Evolutionary conservation across 2,329 filamentous ascomycete genomes (phyloP).

Genomic region (Basipetospora chlamydospora): DNA sequence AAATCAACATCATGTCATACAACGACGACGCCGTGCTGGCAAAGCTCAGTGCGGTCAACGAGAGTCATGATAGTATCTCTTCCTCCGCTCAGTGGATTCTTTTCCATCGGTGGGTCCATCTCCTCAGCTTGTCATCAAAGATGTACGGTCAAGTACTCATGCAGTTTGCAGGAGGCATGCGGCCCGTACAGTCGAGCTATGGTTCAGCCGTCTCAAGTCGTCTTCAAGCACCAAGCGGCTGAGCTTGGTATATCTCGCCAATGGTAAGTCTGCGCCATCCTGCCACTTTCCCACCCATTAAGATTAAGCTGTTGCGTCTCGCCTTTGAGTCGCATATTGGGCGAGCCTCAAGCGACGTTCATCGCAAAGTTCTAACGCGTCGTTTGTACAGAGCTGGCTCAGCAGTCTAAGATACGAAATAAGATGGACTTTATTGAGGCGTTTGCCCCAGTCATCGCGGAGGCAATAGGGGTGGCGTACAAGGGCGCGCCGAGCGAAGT

Average conservation of each 20-base stretch:
- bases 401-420: conserved; percentile 84
- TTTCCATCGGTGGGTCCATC: conserved; percentile 67
- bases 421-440: conserved; percentile 88
- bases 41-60: conserved; percentile 88
- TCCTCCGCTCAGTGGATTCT: conserved; percentile 98
- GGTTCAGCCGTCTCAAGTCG: conserved; percentile 81
- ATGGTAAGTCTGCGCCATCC: conserved; percentile 45
- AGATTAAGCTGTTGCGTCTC: too few relatives aligned
- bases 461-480: conserved; percentile 82
- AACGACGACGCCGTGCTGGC: conserved; percentile 90
- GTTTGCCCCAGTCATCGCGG: conserved; percentile 81
- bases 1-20: conserved; percentile 96
- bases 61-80: conserved; percentile 93
- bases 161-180: conserved; percentile 61
- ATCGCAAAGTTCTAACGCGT: not conserved
- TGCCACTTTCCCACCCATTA: too few relatives aligned
- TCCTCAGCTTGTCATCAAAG: too few relatives aligned
- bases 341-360: too few relatives aligned
- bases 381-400: conserved; percentile 60
- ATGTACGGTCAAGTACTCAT: not conserved
- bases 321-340: too few relatives aligned
- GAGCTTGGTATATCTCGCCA: conserved; percentile 87
- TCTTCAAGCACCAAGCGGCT: conserved; percentile 73
- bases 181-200: conserved; percentile 79
- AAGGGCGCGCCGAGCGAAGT: conserved; percentile 76